phyloP scores from a whole-genome alignment of 768 basidiomycete species.

The Tricholoma flavovirens region DNA sequence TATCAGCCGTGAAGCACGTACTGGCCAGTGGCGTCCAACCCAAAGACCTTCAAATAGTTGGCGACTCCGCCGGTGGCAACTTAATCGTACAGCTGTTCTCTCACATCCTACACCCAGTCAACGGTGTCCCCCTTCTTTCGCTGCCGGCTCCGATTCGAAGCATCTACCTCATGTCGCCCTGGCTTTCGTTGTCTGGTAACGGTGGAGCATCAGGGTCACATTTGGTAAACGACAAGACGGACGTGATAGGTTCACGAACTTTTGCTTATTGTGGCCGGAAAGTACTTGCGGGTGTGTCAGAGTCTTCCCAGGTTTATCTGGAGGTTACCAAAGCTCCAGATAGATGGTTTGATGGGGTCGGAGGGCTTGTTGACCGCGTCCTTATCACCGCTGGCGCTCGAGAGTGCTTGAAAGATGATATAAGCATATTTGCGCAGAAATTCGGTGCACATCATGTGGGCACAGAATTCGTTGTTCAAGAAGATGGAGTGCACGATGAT shows the following conservation, averaged over 20 bases:
- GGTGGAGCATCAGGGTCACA: slow-evolving; percentile 18
- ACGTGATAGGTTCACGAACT: slow-evolving; percentile 15
- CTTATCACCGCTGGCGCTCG: slow-evolving; percentile 30
- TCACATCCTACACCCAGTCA: slow-evolving; percentile 31
- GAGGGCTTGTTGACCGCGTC: slow-evolving; percentile 26
- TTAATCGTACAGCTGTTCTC: slow-evolving; percentile 31
- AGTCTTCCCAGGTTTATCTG: slow-evolving; percentile 22
- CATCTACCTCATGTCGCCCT: slow-evolving; percentile 34
- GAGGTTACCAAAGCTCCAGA: slow-evolving; percentile 27
- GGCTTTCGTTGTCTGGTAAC: slow-evolving; percentile 26
- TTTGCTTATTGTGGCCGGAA: slow-evolving; percentile 15
- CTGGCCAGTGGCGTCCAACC: slow-evolving; percentile 24
- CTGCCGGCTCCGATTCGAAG: slow-evolving; percentile 23
- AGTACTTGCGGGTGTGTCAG: slow-evolving; percentile 22
- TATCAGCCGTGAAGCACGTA: slow-evolving; percentile 27
- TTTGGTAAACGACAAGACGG: slow-evolving; percentile 19
- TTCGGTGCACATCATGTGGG: slow-evolving; percentile 8
- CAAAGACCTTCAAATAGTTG: slow-evolving; percentile 27
- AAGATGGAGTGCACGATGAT: slow-evolving; percentile 30
- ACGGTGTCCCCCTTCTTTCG: slow-evolving; percentile 19
- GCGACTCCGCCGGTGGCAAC: slow-evolving; percentile 37
- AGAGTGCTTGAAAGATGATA: slow-evolving; percentile 30
- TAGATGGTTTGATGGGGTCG: slow-evolving; percentile 28
- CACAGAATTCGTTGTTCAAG: slow-evolving; percentile 19
- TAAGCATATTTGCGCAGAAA: slow-evolving; percentile 16